Percentiles rank a stretch among this genome's conserved stretches.
phyloP scores from a whole-genome alignment of 1,139 yeast genomes.

The Lodderomyces margitis region DNA sequence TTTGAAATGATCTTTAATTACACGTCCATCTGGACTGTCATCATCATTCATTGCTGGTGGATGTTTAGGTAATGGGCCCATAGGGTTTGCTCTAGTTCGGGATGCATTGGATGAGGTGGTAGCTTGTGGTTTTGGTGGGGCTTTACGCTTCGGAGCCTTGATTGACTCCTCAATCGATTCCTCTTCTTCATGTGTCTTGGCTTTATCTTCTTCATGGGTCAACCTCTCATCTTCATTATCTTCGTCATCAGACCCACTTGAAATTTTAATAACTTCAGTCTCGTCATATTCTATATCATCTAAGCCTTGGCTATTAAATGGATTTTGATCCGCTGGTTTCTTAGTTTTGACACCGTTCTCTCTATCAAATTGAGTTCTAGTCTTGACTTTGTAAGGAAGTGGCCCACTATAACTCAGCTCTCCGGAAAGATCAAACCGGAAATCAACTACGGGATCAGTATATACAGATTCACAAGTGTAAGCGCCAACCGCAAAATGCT shows the following conservation, averaged over 20 bases:
- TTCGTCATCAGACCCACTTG: neutral
- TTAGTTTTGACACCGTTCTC: neutral
- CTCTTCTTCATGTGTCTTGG: conserved; percentile 3
- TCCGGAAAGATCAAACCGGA: conserved; percentile 1
- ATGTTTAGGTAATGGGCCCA: neutral
- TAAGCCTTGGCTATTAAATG: neutral
- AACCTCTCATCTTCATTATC: neutral
- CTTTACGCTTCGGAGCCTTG: neutral
- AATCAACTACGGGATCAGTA: conserved; percentile 3
- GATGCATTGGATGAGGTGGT: neutral
- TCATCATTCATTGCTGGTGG: neutral
- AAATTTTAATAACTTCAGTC: neutral
- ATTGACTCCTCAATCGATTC: neutral
- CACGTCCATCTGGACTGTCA: neutral
- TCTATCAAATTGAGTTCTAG: neutral
- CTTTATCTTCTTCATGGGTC: neutral
- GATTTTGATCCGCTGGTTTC: neutral
- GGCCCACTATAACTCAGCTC: conserved; percentile 1
- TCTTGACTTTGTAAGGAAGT: neutral
- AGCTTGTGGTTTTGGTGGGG: neutral
- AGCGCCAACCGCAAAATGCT: conserved; percentile 3
- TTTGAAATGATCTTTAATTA: neutral
- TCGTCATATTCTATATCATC: neutral
- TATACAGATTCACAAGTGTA: conserved; percentile 1
- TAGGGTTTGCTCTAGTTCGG: neutral